Base-by-base conservation (phyloP, 2,329 filamentous ascomycete species). In the Paramyrothecium roridum region DNA sequence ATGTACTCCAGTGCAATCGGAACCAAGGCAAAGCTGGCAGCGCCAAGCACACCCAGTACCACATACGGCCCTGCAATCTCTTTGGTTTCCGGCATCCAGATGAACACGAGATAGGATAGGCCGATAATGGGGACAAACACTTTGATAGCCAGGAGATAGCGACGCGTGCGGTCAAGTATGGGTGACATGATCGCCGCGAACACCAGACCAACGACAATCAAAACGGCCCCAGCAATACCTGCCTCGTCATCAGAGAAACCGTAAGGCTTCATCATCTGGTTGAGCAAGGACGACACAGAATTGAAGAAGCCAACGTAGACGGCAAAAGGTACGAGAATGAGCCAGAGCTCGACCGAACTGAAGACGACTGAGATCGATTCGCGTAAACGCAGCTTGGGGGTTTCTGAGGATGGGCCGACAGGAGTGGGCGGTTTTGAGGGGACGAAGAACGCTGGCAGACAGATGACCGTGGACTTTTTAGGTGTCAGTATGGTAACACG, bases 221-320 rank as follows among this genome's bases (percentile, higher is more conserved):
- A 82, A 10, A 98, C 73, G 1, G 90, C 95, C 60, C 95, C 95
- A 12, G 88, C 91, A 65, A 98, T 93, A 34, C 95, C 95, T 21
- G 93, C 90, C 54, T 96, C 82, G 60, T 88, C 88, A 69, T 96
- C 89, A 56, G 77, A 82, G 80, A 91, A 96, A 65, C 85, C 89
- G 74, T 97, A 93, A 0, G 95, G 95, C 43, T 84, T 78, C 60
- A 98, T 83, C 68, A 98, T 90, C 69, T 97, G 93, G 76, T 93
- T 96, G 11, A 98, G 80, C 1, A 98, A 83, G 2, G 89, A 89
- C 51, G 92, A 96, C 61, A 93, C 79, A 62, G 89, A 89, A 80
- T 98, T 98, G 85, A 99, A 99, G 76, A 95, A 88, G 64, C 89
- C 92, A 58, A 96, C 90, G 71, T 92, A 96, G 64, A 93, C 73